These are phyloP conservation scores for Chaetomiaceae sp. DNA, from an alignment of 2,329 filamentous ascomycete species.

Conservation along the genomic window DNA sequence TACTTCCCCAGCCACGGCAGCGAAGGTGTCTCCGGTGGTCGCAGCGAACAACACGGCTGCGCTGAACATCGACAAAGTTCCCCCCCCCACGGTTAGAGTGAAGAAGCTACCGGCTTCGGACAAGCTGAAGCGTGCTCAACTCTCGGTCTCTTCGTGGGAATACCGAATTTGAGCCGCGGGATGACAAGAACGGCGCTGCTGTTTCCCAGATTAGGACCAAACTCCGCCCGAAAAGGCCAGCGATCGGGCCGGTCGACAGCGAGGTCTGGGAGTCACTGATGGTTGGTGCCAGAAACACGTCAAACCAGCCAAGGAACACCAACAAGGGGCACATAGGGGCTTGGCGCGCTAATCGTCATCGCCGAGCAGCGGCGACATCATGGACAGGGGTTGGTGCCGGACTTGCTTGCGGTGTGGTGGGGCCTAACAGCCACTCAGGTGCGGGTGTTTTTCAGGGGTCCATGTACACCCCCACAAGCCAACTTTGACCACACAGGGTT, in stretches of 20 bases:
- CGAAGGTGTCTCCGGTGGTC: neutral
- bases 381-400: conserved; percentile 20
- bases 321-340: conserved; percentile 4
- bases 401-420: neutral
- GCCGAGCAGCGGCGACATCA: conserved; percentile 22
- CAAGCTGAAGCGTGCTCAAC: neutral
- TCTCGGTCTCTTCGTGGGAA: neutral
- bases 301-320: conserved; percentile 7
- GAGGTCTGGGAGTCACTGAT: conserved; percentile 7
- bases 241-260: conserved; percentile 13
- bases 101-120: neutral
- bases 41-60: neutral
- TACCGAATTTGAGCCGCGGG: neutral
- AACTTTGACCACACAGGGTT: too few species aligned
- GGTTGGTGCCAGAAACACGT: conserved; percentile 12
- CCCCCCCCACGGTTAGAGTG: too few species aligned
- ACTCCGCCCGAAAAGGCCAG: conserved; percentile 6
- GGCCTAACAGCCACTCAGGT: neutral
- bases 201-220: conserved; percentile 15
- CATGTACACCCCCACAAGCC: neutral
- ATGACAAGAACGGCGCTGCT: neutral
- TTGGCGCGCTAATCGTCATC: conserved; percentile 21
- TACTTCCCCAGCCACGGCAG: neutral
- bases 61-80: too few species aligned
- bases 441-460: neutral